Evolutionary conservation across 257 asterid genomes (phyloP).

Genomic region (Oldenlandia corymbosa): DNA sequence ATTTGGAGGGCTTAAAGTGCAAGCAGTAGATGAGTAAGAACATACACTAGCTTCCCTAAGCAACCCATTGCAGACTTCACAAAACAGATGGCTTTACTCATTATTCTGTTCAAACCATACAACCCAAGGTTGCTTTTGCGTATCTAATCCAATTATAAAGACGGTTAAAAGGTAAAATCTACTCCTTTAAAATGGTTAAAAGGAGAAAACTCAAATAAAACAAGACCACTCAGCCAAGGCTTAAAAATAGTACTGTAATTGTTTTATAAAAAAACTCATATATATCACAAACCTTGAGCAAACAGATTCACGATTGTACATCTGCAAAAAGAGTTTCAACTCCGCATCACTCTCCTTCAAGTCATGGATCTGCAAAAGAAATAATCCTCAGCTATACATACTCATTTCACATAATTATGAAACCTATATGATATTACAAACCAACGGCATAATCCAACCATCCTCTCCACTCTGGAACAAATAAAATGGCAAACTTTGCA

Average conservation of each 20-base stretch:
- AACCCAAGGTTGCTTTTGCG: neutral
- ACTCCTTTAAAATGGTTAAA: neutral
- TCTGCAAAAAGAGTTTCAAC: constrained; percentile 65
- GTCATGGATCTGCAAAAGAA: constrained; percentile 56
- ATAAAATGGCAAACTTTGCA: neutral
- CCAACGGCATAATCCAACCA: neutral
- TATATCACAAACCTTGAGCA: constrained; percentile 59
- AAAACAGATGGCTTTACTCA: neutral
- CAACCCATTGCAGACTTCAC: neutral
- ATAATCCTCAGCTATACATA: neutral
- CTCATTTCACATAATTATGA: neutral
- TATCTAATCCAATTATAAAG: neutral
- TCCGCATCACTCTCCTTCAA: constrained; percentile 56
- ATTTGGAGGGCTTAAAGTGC: neutral
- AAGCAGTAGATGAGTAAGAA: neutral
- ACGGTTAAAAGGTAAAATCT: neutral
- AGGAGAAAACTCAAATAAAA: neutral
- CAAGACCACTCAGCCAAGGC: constrained; percentile 1
- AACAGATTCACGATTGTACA: constrained; percentile 56
- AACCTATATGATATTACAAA: no score
- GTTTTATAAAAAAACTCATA: constrained; percentile 1
- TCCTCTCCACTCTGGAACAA: neutral
- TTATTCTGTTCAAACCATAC: neutral
- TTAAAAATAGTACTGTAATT: neutral
- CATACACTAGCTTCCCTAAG: neutral